Evolutionary conservation across 2,329 filamentous ascomycete species (phyloP), one percentile per base, ranked within the genome.

Genomic region (Pseudocercospora ulei): DNA sequence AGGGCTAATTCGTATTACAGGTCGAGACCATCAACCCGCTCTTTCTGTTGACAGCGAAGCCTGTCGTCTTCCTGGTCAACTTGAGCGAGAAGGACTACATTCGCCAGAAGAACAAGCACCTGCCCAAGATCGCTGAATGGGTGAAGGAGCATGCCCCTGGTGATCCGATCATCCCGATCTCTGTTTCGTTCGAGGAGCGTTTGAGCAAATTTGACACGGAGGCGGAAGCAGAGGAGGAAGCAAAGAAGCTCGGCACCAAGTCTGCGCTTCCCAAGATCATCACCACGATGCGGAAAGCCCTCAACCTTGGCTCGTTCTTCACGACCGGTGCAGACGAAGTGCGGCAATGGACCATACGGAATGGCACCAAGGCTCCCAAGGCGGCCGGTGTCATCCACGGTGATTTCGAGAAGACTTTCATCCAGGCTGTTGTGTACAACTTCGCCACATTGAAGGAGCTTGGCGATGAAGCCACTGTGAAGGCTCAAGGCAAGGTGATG

Each of bases 351-450:
- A 98, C 90, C 16, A 85, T 98, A 61, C 78, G 90, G 43, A 87
- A 83, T 58, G 87, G 86, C 54, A 94, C 81, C 60, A 98, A 98
- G 71, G 90, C 90, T n/a, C 90, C 90, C 11, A 82, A 92, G 59
- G 90, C 90, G 30, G 90, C 90, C 23, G 90, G 90, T 72, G 90
- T 98, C 48, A 98, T 98, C 53, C 90, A 98, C 68, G 84, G 80
- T 52, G 90, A 98, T 62, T 96, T 98, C 52, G 90, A 98, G 66
- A 98, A 98, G 78, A 98, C 92, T 0, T 98, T 98, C 62, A 98
- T 98, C 56, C 92, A 98, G 68, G 82, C 73, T 48, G 74, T 98
- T 49, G 86, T 95, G 18, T 96, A 93, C 69, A 96, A 94, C 69
- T 98, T 77, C 66, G 70, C 62, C 16, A 67, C 73, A 2, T 69